phyloP scores from a whole-genome alignment of 2,329 filamentous ascomycete species.

The Trichoderma gracile region DNA sequence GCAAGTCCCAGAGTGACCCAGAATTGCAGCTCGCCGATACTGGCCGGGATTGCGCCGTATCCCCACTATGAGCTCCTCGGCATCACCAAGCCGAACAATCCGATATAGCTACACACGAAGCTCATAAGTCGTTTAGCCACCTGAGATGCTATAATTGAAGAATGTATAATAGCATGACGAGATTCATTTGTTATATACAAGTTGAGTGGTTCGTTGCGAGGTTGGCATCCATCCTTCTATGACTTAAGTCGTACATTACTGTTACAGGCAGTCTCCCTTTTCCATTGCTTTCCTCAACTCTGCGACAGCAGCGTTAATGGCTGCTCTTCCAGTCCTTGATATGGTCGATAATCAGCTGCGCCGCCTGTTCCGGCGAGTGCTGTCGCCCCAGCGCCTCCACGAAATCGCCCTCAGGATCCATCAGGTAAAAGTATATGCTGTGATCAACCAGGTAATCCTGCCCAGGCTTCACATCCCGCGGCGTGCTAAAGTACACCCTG shows the following conservation, averaged over 20 bases:
- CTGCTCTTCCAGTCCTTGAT: conserved; percentile 60
- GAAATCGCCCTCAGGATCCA: conserved; percentile 98
- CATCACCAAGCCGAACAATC: neutral
- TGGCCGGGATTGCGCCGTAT: conserved; percentile 16
- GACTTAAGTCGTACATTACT: conserved; percentile 26
- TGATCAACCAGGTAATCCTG: conserved; percentile 98
- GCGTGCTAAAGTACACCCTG: conserved; percentile 95
- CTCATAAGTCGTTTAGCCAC: too few species aligned
- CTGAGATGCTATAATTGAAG: too few species aligned
- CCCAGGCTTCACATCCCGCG: conserved; percentile 80
- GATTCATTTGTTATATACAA: neutral
- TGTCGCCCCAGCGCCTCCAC: conserved; percentile 95
- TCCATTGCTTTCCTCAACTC: neutral
- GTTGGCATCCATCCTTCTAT: conserved; percentile 13
- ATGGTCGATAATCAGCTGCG: conserved; percentile 81
- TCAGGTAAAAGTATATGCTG: conserved; percentile 99
- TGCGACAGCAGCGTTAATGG: conserved; percentile 1
- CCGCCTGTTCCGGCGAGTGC: conserved; percentile 84
- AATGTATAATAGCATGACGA: too few species aligned
- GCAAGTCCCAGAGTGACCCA: neutral
- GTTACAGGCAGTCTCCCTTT: conserved; percentile 20
- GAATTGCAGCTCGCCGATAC: conserved; percentile 15
- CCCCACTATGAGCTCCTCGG: conserved; percentile 2
- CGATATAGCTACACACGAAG: too few species aligned
- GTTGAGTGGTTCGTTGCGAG: conserved; percentile 28